A percentile compares a stretch with the other conserved stretches of the same genome.
These are phyloP conservation scores for Chlorella variabilis DNA, from an alignment of 163 green algal genomes.

Conservation along the genomic window DNA sequence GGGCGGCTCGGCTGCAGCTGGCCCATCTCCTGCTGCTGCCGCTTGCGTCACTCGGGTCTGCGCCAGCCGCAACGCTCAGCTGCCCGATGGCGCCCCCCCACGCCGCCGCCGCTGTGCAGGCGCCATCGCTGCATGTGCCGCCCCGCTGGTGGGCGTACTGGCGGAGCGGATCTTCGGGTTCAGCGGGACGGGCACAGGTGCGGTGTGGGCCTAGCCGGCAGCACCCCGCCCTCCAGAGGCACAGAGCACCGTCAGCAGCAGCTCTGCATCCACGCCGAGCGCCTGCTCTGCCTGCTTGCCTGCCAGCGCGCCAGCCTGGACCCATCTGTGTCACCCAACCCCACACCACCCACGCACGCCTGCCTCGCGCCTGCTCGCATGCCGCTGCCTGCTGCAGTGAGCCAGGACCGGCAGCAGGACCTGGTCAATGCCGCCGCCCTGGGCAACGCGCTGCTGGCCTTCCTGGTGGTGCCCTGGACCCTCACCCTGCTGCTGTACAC, in stretches of 20 bases:
- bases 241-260: no score
- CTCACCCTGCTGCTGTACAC: slow-evolving; percentile 65
- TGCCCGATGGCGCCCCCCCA: no score
- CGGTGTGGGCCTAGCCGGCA: no score
- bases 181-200: slow-evolving; percentile 36
- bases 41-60: no score
- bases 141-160: slow-evolving; percentile 81
- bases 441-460: slow-evolving; percentile 45
- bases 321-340: no score
- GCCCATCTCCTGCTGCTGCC: background rate
- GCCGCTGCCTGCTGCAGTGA: slow-evolving; percentile 15
- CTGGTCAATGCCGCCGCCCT: slow-evolving; percentile 43
- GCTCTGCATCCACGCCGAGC: no score
- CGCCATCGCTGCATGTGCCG: slow-evolving; percentile 78
- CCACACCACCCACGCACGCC: no score
- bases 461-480: slow-evolving; percentile 59
- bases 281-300: no score
- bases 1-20: background rate
- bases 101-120: slow-evolving; percentile 21
- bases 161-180: slow-evolving; percentile 85
- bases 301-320: no score
- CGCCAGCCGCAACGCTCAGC: no score
- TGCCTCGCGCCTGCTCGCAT: background rate
- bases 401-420: slow-evolving; percentile 17
- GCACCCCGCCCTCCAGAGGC: no score